Evolutionary conservation across 768 basidiomycete genomes (phyloP).

Genomic region (Mycena vitilis): DNA sequence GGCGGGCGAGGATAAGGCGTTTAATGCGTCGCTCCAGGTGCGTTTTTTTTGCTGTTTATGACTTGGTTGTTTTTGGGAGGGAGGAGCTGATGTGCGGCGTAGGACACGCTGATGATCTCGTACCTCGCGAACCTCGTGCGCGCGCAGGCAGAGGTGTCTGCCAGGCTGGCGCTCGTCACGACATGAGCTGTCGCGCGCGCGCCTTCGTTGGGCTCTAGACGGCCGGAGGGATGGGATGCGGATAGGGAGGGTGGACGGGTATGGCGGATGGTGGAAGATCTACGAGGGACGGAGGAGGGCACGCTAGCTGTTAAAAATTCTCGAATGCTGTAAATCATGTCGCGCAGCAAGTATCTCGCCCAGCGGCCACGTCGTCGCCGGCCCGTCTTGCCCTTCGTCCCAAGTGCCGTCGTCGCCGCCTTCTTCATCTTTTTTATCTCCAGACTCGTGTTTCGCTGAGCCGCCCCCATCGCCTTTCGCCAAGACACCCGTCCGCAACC

Average conservation of each 20-base stretch:
- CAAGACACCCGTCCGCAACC: slow-evolving; percentile 61
- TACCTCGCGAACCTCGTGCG: slow-evolving; percentile 95
- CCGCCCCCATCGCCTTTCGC: slow-evolving; percentile 17
- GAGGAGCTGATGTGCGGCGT: slow-evolving; percentile 38
- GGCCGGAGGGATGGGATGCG: slow-evolving; percentile 31
- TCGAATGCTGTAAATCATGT: slow-evolving; percentile 95
- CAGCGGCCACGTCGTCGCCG: slow-evolving; percentile 94
- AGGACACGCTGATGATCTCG: slow-evolving; percentile 95
- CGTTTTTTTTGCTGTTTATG: too few species aligned
- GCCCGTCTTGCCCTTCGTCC: slow-evolving; percentile 62
- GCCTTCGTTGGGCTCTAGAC: slow-evolving; percentile 35
- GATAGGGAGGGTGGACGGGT: background rate
- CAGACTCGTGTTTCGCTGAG: too few species aligned
- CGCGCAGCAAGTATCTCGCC: slow-evolving; percentile 91
- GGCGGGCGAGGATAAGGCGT: slow-evolving; percentile 65
- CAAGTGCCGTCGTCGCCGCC: slow-evolving; percentile 45
- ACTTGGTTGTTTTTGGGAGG: too few species aligned
- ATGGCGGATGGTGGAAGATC: slow-evolving; percentile 6
- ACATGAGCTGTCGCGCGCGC: slow-evolving; percentile 40
- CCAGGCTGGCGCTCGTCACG: slow-evolving; percentile 82
- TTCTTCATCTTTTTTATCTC: too few species aligned
- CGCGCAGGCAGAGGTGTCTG: slow-evolving; percentile 92
- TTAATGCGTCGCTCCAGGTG: slow-evolving; percentile 83
- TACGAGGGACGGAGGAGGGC: slow-evolving; percentile 4
- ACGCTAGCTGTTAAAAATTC: slow-evolving; percentile 92